Percentiles rank a stretch among this genome's conserved stretches.
Evolutionary conservation across 257 asterid species (phyloP).

Genomic region (Salvia miltiorrhiza): DNA sequence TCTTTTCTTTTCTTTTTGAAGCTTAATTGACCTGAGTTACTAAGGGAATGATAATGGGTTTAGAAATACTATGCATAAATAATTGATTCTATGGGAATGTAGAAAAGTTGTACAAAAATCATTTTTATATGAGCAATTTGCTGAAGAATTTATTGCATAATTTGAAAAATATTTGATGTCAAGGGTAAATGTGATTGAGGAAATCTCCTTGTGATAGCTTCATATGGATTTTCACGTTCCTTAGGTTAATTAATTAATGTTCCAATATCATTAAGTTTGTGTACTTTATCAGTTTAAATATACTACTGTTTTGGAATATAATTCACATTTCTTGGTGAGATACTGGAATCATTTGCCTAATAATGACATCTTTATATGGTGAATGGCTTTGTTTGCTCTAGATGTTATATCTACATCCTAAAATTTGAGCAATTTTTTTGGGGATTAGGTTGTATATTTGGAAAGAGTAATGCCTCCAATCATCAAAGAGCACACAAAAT

Average conservation of each 20-base stretch:
- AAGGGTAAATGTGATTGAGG: not conserved
- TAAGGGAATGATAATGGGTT: not conserved
- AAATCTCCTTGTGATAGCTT: not conserved
- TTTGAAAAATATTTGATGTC: not conserved
- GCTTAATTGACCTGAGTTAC: not conserved
- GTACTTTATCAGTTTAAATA: not conserved
- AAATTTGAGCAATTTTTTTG: not conserved
- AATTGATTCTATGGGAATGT: not conserved
- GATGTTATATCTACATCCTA: not conserved
- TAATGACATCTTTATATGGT: not conserved
- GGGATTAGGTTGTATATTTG: conserved; percentile 38
- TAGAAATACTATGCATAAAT: not conserved
- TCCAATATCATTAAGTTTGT: not conserved
- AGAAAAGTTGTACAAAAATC: not conserved
- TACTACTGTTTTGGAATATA: not conserved
- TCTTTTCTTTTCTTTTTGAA: not conserved
- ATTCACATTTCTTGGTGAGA: not conserved
- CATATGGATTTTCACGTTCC: not conserved
- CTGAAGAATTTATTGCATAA: conserved; percentile 1
- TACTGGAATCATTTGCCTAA: not conserved
- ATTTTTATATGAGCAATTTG: not conserved
- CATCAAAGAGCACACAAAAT: conserved; percentile 25
- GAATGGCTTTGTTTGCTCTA: not conserved
- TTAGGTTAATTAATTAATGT: not conserved
- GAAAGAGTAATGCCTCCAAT: conserved; percentile 21